phyloP scores from a whole-genome alignment of 169 alveolate species.

The Neospora caninum region DNA sequence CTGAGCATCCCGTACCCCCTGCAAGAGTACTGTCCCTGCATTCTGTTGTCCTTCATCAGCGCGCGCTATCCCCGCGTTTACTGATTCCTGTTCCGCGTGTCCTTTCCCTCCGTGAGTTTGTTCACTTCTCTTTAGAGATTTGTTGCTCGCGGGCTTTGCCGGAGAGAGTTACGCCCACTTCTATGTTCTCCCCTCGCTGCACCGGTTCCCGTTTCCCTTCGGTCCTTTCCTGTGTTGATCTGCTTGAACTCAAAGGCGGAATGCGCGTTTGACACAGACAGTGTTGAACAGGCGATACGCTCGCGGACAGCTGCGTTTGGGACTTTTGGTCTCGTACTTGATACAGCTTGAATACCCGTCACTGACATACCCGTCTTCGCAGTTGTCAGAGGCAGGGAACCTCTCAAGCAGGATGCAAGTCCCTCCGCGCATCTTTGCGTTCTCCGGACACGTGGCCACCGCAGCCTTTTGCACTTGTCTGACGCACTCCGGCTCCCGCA shows the following conservation, averaged over 20 bases:
- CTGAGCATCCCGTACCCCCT: no score
- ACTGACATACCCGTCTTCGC: slow-evolving; percentile 26
- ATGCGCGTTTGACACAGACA: slow-evolving; percentile 1
- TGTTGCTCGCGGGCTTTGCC: no score
- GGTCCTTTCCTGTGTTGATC: no score
- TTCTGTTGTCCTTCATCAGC: no score
- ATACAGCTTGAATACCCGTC: slow-evolving; percentile 44
- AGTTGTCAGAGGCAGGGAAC: slow-evolving; percentile 9
- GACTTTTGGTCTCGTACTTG: slow-evolving; percentile 15
- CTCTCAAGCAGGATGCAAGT: slow-evolving; percentile 50
- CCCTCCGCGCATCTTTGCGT: slow-evolving; percentile 44
- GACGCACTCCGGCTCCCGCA: slow-evolving; percentile 5
- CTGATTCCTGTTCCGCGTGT: no score
- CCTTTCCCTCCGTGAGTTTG: no score
- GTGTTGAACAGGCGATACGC: slow-evolving; percentile 50
- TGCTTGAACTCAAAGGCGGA: slow-evolving; percentile 5
- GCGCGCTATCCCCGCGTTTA: no score
- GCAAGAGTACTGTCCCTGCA: no score
- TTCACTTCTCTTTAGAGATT: no score
- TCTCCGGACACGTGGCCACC: slow-evolving; percentile 38
- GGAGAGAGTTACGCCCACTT: no score
- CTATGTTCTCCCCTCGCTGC: no score
- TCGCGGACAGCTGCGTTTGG: slow-evolving; percentile 49
- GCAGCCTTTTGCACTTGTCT: slow-evolving; percentile 23
- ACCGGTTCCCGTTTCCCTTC: no score